phyloP scores from a whole-genome alignment of 2,329 filamentous ascomycete genomes.

The Talaromyces islandicus region DNA sequence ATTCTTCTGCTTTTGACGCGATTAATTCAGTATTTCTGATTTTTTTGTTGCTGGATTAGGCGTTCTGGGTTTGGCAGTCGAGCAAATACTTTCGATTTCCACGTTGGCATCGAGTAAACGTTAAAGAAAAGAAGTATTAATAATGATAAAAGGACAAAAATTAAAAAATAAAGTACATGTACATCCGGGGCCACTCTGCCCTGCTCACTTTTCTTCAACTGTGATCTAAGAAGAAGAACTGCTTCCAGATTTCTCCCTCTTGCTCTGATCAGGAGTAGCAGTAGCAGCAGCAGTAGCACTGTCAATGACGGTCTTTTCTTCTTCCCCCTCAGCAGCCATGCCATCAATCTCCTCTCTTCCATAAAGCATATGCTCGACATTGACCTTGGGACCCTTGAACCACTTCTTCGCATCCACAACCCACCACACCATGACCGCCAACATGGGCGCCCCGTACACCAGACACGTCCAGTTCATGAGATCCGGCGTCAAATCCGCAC shows the following conservation, averaged over 20 bases:
- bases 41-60: neutral
- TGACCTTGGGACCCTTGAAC: conserved; percentile 67
- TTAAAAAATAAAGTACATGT: neutral
- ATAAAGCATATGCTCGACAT: conserved; percentile 49
- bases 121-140: neutral
- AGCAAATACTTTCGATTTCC: neutral
- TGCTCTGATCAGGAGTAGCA: neutral
- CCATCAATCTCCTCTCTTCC: conserved; percentile 11
- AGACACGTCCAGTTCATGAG: conserved; percentile 65
- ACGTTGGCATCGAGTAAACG: neutral
- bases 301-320: conserved; percentile 1
- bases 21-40: neutral
- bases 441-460: conserved; percentile 61
- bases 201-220: neutral
- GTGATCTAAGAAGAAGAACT: neutral
- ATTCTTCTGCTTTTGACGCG: neutral
- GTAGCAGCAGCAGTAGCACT: neutral
- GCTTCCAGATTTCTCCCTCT: neutral
- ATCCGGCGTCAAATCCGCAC: conserved; percentile 45
- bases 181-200: neutral
- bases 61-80: neutral
- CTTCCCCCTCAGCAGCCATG: neutral
- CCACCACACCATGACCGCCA: conserved; percentile 57
- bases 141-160: neutral
- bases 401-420: conserved; percentile 58